Conservation (phyloP, 2,329 filamentous ascomycete genomes). For the Aspergillus brasiliensis region DNA sequence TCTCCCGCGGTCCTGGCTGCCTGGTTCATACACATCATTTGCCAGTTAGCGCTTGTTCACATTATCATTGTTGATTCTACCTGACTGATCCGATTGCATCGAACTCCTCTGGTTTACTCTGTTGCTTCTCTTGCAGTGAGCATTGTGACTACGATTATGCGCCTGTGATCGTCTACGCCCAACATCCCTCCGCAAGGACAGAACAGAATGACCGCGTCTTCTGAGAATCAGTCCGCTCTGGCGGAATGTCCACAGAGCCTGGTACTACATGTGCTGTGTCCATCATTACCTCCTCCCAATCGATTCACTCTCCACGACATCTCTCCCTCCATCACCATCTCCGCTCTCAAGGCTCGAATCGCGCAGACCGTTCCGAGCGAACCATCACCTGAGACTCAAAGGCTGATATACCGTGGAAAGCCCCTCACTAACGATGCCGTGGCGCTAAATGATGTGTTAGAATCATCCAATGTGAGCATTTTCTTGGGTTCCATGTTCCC, state of each 20-base stretch:
- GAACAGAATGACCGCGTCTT: slow-evolving; percentile 14
- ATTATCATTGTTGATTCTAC: neutral
- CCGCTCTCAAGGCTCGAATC: slow-evolving; percentile 56
- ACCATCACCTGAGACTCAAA: slow-evolving; percentile 52
- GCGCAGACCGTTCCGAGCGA: slow-evolving; percentile 51
- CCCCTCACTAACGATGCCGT: slow-evolving; percentile 53
- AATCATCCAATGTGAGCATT: slow-evolving; percentile 51
- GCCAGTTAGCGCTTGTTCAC: neutral
- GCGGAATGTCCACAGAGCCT: slow-evolving; percentile 21
- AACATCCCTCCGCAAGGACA: neutral
- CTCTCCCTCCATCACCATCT: slow-evolving; percentile 49
- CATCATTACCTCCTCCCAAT: slow-evolving; percentile 39
- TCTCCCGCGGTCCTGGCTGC: neutral
- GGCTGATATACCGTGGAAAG: slow-evolving; percentile 61
- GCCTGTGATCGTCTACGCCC: neutral
- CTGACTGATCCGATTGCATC: neutral
- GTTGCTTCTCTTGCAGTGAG: neutral
- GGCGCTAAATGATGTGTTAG: slow-evolving; percentile 54
- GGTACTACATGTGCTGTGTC: slow-evolving; percentile 44
- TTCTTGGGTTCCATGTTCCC: too few relatives aligned
- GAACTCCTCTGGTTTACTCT: neutral
- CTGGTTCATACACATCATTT: neutral
- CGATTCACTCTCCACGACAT: slow-evolving; percentile 43
- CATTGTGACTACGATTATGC: neutral
- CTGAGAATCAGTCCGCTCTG: slow-evolving; percentile 2